Base-by-base conservation (phyloP, 2,329 filamentous ascomycete species). In the Dactylellina drechsleri region DNA sequence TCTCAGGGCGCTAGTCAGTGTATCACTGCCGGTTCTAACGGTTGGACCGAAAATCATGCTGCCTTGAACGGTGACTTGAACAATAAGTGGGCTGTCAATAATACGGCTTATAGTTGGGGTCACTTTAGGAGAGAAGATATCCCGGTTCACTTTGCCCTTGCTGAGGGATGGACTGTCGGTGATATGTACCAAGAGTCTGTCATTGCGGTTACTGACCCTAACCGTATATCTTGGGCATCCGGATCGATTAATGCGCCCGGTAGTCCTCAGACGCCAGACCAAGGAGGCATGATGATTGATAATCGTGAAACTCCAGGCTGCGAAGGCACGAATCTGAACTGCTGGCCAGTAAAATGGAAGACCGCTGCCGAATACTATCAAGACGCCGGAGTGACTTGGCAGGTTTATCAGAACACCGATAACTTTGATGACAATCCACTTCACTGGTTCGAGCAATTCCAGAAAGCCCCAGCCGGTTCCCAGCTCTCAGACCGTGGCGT, bases 141-240 rank as follows among this genome's bases (percentile, higher is more conserved):
- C n/a, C 86, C 86, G 0, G 82, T 85, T 15, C 86, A 87, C 16
- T 87, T 84, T 79, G 83, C 84, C 2, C 83, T 87, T 77, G 86
- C 85, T 0, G 86, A 87, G 66, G 84, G 82, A 8, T 87, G 84
- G 83, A 85, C 85, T 0, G 78, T 86, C 16, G 85, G 82, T 1
- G 86, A 88, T 77, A 87, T 87, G 85, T 87, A 87, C 72, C 85
- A 84, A 77, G 85, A 87, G 79, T 81, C 82, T 1, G 83, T 86
- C 62, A 83, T 87, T 36, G 85, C 85, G 0, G 83, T 85, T 0
- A 87, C 86, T 0, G 85, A 84, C 62, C 85, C 86, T 1, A 87
- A 87, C 77, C 82, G 86, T 60, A 85, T 85, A 2, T 83, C 82
- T 4, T 83, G 86, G 82, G 81, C 84, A 31, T 85, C 83, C 41